A percentile compares a stretch with the other conserved stretches of the same genome.
Evolutionary conservation across 148 eudicot genomes (phyloP).

Genomic region (Rheum nobile): DNA sequence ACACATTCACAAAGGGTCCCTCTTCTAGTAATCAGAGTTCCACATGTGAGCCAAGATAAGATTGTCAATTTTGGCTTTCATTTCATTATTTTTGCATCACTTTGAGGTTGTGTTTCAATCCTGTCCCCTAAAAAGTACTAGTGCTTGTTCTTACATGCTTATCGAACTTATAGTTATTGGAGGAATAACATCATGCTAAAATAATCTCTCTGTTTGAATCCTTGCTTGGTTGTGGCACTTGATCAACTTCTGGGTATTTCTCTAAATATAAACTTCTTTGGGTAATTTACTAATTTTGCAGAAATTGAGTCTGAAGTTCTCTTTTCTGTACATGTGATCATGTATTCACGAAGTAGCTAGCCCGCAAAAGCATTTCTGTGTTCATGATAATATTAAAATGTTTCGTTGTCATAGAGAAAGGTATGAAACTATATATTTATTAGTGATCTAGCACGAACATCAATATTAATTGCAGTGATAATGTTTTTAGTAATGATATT

Average conservation of each 20-base stretch:
- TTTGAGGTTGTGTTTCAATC: neutral
- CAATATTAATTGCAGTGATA: neutral
- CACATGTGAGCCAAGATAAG: constrained; percentile 4
- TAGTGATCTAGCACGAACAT: neutral
- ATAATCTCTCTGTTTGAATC: neutral
- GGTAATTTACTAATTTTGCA: neutral
- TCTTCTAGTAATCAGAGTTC: neutral
- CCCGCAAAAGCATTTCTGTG: neutral
- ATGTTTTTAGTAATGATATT: neutral
- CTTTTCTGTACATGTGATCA: neutral
- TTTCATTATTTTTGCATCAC: neutral
- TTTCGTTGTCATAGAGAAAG: too few species aligned
- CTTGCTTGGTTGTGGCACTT: neutral
- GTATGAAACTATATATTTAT: too few species aligned
- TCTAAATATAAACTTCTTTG: neutral
- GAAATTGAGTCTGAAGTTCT: neutral
- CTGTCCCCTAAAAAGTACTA: neutral
- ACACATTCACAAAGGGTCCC: constrained; percentile 4
- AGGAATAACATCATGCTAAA: neutral
- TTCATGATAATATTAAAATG: too few species aligned
- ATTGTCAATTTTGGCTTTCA: neutral
- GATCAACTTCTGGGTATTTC: neutral
- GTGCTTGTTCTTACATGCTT: neutral
- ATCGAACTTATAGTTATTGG: neutral
- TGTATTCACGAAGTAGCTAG: neutral